Evolutionary conservation across 2,329 filamentous ascomycete genomes (phyloP), one percentile per base, ranked within the genome.

Genomic region (Phyllosticta capitalensis): DNA sequence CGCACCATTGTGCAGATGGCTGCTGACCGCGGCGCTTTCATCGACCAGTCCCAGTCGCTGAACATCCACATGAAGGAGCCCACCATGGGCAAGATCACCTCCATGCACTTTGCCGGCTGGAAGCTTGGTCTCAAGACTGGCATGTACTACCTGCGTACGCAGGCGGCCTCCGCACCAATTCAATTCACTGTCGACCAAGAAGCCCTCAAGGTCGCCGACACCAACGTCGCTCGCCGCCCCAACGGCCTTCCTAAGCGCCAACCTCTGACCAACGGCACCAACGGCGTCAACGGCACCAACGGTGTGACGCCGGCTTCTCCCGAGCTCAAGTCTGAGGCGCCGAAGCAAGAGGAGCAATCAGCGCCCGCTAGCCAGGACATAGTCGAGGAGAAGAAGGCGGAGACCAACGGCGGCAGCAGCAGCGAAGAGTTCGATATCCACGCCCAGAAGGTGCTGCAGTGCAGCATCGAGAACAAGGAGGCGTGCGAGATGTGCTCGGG

Each of bases 21-120:
- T 60, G 94, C 94, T 58, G 94, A 99, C 74, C 92, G 94, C 75
- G 94, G 94, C 77, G 94, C 94, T 61, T 99, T 94, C 78, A 97
- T 99, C 70, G 94, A 99, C 73, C 94, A 99, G 82, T 96, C 92
- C 55, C 94, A 99, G 77, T 97, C 92, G 12, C 86, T 99, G 68
- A 99, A 99, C 82, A 97, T 99, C 67, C 94, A 99, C 81, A 91
- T 99, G 87, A 95, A 95, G 76, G 92, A 97, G 71, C 94, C 94
- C 50, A 96, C 92, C 56, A 97, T 99, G 92, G 94, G 94, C 78
- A 99, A 99, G 83, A 96, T 99, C 75, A 99, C 94, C 62, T 94
- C 88, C 75, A 99, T 99, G 94, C 94, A 99, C 80, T 99, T 99
- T 72, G 84, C 94, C 54, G 94, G 94, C 68, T 99, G 94, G 94